A percentile compares a stretch with the other conserved stretches of the same genome.
These are phyloP conservation scores for Meyerozyma guilliermondii DNA, from an alignment of 1,139 yeast genomes.

Conservation along the genomic window DNA sequence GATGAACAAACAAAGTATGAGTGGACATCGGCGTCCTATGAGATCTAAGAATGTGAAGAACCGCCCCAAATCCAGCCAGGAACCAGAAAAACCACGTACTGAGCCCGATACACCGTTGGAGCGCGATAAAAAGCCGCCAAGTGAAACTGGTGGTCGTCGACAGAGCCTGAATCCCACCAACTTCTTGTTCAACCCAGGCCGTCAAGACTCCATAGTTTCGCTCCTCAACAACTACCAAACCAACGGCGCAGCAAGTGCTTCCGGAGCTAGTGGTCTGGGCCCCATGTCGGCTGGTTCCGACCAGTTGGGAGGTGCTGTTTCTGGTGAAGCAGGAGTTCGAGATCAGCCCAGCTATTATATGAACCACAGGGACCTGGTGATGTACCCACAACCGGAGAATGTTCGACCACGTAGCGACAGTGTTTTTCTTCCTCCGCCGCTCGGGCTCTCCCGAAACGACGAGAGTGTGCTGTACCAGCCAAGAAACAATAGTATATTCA, in stretches of 20 bases:
- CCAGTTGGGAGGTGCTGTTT: neutral
- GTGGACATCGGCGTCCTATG: neutral
- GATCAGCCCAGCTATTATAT: slow-evolving; percentile 13
- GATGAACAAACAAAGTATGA: neutral
- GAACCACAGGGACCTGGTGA: slow-evolving; percentile 10
- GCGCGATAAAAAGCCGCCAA: neutral
- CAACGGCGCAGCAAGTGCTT: slow-evolving; percentile 7
- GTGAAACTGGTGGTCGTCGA: neutral
- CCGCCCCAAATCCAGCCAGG: neutral
- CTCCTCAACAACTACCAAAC: slow-evolving; percentile 12
- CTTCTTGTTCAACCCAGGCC: slow-evolving; percentile 13
- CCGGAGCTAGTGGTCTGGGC: slow-evolving; percentile 3
- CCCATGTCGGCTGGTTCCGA: slow-evolving; percentile 5
- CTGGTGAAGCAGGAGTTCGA: neutral
- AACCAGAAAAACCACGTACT: neutral
- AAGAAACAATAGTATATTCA: slow-evolving; percentile 40
- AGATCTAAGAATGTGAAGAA: neutral
- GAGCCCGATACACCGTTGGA: neutral
- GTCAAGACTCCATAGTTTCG: slow-evolving; percentile 15
- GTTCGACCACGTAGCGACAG: slow-evolving; percentile 18
- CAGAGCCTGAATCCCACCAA: slow-evolving; percentile 5
- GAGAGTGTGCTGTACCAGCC: slow-evolving; percentile 14
- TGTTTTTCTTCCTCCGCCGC: slow-evolving; percentile 22
- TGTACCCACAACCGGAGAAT: neutral
- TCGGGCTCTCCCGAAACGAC: slow-evolving; percentile 3